phyloP scores from a whole-genome alignment of 140 eudicot genomes.

The Flaveria floridana region DNA sequence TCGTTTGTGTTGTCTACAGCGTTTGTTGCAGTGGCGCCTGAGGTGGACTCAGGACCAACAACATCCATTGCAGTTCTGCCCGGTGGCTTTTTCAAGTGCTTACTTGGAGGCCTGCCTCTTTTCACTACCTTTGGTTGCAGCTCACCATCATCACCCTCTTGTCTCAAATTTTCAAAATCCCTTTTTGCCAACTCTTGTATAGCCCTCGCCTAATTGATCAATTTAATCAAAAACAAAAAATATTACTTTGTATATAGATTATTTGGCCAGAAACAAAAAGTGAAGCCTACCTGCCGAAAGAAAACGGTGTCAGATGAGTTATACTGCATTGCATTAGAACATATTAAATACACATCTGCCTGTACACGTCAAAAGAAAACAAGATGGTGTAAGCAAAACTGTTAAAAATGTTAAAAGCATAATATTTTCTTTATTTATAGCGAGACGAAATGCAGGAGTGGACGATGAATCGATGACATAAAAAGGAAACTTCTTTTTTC shows the following conservation, averaged over 20 bases:
- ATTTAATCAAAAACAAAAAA: background rate
- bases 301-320: slow-evolving; percentile 72
- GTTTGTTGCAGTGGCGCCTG: slow-evolving; percentile 68
- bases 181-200: slow-evolving; percentile 91
- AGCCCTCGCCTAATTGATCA: slow-evolving; percentile 62
- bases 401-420: slow-evolving; percentile 1
- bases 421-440: background rate
- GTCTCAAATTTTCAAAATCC: slow-evolving; percentile 79
- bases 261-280: slow-evolving; percentile 15
- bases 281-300: slow-evolving; percentile 69
- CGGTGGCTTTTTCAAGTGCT: slow-evolving; percentile 61
- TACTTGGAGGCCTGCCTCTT: slow-evolving; percentile 92
- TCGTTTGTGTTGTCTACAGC: slow-evolving; percentile 51
- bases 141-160: slow-evolving; percentile 74
- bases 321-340: slow-evolving; percentile 93
- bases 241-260: background rate
- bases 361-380: slow-evolving; percentile 35
- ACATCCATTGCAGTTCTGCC: slow-evolving; percentile 60
- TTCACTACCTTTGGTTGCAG: slow-evolving; percentile 75
- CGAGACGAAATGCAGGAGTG: background rate
- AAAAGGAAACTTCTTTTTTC: background rate
- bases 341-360: slow-evolving; percentile 79
- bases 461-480: background rate
- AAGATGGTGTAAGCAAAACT: background rate
- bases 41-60: slow-evolving; percentile 51